Evolutionary conservation across 2,329 filamentous ascomycete genomes (phyloP).

Genomic region (Drechslerella stenobrocha): DNA sequence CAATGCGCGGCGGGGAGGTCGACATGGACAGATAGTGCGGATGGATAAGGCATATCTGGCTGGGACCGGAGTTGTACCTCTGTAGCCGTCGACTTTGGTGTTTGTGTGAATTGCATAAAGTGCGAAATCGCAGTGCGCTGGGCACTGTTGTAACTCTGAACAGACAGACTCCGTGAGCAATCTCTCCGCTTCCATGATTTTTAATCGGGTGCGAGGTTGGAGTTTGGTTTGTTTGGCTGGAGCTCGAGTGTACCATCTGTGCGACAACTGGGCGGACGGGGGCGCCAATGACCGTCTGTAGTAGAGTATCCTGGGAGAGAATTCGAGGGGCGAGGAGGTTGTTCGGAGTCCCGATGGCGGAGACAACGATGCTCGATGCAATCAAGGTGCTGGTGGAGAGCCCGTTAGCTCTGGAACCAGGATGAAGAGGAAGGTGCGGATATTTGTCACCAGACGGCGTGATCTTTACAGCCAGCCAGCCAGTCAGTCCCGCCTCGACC

Average conservation of each 20-base stretch:
- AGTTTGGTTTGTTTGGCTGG: neutral
- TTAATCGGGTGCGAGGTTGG: neutral
- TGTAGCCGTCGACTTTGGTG: constrained; percentile 50
- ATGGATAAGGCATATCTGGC: too few relatives aligned
- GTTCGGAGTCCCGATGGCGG: too few relatives aligned
- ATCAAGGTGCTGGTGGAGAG: too few relatives aligned
- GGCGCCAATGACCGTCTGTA: neutral
- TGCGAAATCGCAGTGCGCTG: constrained; percentile 52
- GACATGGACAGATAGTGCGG: too few relatives aligned
- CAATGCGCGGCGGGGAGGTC: constrained; percentile 3
- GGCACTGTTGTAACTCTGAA: constrained; percentile 49
- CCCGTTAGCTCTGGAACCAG: too few relatives aligned
- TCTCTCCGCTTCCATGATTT: neutral
- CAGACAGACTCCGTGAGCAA: constrained; percentile 35
- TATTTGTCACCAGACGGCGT: neutral
- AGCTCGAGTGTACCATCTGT: neutral
- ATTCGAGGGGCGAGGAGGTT: too few relatives aligned
- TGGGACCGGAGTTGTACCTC: constrained; percentile 45
- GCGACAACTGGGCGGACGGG: neutral
- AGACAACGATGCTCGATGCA: too few relatives aligned
- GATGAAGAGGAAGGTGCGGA: neutral
- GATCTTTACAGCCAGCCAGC: constrained; percentile 2
- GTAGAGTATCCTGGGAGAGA: too few relatives aligned
- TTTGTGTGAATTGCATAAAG: constrained; percentile 52
- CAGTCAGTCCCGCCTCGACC: neutral